These are phyloP conservation scores for Geotrichum restrictum DNA, from an alignment of 1,139 yeast species.

Conservation along the genomic window DNA sequence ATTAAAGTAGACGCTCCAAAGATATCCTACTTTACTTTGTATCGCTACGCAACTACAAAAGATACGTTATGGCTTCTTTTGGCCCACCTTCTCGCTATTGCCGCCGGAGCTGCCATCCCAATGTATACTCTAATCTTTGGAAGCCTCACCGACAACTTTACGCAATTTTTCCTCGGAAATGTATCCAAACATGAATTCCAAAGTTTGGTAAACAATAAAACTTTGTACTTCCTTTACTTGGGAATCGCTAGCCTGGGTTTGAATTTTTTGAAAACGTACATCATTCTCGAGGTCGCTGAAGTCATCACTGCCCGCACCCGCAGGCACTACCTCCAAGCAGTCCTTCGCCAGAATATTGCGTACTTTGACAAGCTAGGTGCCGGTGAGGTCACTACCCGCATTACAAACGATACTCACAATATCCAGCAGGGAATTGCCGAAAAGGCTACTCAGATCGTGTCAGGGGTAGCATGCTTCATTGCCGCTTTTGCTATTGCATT, in stretches of 20 bases:
- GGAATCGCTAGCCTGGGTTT: constrained; percentile 41
- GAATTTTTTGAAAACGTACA: constrained; percentile 36
- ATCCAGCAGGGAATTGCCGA: constrained; percentile 47
- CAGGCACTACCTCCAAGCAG: constrained; percentile 39
- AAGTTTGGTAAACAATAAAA: constrained; percentile 34
- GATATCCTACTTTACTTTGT: constrained; percentile 36
- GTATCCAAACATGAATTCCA: constrained; percentile 35
- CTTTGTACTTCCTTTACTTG: constrained; percentile 41
- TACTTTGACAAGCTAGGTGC: constrained; percentile 46
- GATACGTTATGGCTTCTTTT: constrained; percentile 33
- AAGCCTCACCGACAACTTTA: constrained; percentile 39
- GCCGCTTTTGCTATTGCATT: constrained; percentile 44
- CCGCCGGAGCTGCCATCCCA: constrained; percentile 42
- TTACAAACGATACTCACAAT: constrained; percentile 43
- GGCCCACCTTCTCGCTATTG: constrained; percentile 36
- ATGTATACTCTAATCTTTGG: constrained; percentile 43
- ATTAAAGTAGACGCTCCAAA: constrained; percentile 29
- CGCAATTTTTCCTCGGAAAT: constrained; percentile 34
- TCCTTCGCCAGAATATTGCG: constrained; percentile 45
- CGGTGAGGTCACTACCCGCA: constrained; percentile 45
- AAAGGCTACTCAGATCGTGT: constrained; percentile 42
- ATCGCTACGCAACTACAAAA: constrained; percentile 36
- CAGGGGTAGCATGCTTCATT: constrained; percentile 41
- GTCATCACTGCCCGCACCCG: constrained; percentile 43
- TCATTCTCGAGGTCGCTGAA: constrained; percentile 44